These are phyloP conservation scores for Patellifolia procumbens DNA, from an alignment of 179 eudicot species.

Conservation along the genomic window DNA sequence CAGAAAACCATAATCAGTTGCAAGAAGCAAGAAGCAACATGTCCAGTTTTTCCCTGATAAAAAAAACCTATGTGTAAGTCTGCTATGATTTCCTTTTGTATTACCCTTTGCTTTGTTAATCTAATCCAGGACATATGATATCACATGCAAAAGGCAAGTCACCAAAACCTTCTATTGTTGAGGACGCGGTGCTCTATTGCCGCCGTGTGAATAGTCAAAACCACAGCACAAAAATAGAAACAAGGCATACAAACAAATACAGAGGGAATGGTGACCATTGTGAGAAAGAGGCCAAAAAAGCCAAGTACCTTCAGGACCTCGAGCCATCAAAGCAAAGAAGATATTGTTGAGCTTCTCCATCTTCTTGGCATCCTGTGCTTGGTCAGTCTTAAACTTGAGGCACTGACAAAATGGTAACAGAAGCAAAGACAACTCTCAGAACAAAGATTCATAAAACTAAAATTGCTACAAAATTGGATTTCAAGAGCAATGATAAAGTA, in stretches of 20 bases:
- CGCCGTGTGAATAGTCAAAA: neutral
- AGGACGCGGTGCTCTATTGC: too few relatives aligned
- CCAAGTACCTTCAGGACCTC: conserved; percentile 83
- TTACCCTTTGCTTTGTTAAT: too few relatives aligned
- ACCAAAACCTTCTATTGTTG: too few relatives aligned
- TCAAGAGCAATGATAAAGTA: neutral
- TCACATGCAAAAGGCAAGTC: too few relatives aligned
- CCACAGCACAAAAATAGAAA: neutral
- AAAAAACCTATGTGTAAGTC: too few relatives aligned
- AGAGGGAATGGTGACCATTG: neutral
- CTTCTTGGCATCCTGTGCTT: conserved; percentile 95
- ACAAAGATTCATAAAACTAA: neutral
- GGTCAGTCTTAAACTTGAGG: conserved; percentile 94
- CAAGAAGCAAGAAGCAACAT: neutral
- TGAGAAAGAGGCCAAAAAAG: neutral
- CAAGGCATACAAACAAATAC: neutral
- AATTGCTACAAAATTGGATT: too few relatives aligned
- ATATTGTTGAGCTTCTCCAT: conserved; percentile 97
- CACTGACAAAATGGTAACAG: conserved; percentile 45
- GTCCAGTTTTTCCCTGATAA: neutral
- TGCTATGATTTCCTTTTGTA: too few relatives aligned
- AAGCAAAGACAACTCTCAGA: conserved; percentile 5
- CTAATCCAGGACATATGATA: too few relatives aligned
- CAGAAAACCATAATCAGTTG: too few relatives aligned
- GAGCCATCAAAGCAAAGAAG: conserved; percentile 89